Percentiles rank a stretch among this genome's conserved stretches.
These are phyloP conservation scores for Phoma sp. DNA, from an alignment of 2,329 filamentous ascomycete genomes.

Conservation along the genomic window DNA sequence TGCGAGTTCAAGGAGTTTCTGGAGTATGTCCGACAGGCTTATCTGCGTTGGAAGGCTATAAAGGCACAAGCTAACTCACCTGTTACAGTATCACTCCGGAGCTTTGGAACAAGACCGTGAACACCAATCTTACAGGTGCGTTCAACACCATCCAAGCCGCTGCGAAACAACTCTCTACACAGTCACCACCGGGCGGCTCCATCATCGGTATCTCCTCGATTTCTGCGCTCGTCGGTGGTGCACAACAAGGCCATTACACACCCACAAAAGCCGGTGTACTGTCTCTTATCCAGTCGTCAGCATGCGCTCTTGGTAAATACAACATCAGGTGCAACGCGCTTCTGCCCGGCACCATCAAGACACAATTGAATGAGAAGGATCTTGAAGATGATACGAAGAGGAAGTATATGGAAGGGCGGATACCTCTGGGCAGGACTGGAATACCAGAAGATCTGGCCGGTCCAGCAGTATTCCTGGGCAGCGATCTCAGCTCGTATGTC, in stretches of 20 bases:
- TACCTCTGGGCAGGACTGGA: conserved; percentile 66
- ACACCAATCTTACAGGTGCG: conserved; percentile 85
- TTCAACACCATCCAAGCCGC: conserved; percentile 88
- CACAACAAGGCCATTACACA: conserved; percentile 82
- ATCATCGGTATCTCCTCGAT: conserved; percentile 81
- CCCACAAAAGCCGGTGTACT: conserved; percentile 82
- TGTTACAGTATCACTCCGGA: conserved; percentile 64
- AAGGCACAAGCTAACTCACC: not conserved
- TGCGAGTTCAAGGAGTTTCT: conserved; percentile 90
- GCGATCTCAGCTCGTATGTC: conserved; percentile 64
- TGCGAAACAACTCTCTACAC: conserved; percentile 76
- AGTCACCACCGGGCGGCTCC: conserved; percentile 69
- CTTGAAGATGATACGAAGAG: conserved; percentile 74
- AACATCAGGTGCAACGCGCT: conserved; percentile 83
- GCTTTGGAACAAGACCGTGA: conserved; percentile 73
- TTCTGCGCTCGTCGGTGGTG: conserved; percentile 77
- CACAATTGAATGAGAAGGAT: conserved; percentile 84
- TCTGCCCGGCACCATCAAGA: conserved; percentile 81
- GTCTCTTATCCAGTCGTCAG: conserved; percentile 82
- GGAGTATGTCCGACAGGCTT: conserved; percentile 54
- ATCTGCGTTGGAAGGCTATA: too few relatives aligned
- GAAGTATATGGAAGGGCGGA: conserved; percentile 78
- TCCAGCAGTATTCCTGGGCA: conserved; percentile 83
- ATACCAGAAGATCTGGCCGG: conserved; percentile 74
- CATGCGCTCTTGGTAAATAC: conserved; percentile 77